These are phyloP conservation scores for Deakozyma indianensis DNA, from an alignment of 805 yeast genomes.

Conservation along the genomic window DNA sequence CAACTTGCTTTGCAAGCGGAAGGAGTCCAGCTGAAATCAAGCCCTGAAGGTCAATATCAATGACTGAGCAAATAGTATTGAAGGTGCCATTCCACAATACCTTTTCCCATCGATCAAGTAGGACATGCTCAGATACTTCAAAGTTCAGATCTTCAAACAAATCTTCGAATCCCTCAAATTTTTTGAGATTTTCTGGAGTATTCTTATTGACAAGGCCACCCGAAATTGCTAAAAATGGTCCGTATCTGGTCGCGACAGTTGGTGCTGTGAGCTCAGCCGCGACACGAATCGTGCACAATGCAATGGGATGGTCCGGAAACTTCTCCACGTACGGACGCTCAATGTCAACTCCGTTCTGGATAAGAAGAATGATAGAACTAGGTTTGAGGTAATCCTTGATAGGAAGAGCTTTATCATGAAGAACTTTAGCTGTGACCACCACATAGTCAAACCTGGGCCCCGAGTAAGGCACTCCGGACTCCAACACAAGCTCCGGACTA, in stretches of 20 bases:
- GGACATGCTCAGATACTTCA: conserved; percentile 4
- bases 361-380: conserved; percentile 3
- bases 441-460: conserved; percentile 7
- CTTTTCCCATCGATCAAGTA: conserved; percentile 6
- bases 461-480: conserved; percentile 1
- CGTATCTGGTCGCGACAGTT: conserved; percentile 4
- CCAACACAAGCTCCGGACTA: conserved; percentile 4
- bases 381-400: conserved; percentile 1
- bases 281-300: conserved; percentile 5
- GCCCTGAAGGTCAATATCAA: conserved; percentile 5
- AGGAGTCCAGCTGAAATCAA: conserved; percentile 4
- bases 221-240: neutral
- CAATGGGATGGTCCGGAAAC: conserved; percentile 7
- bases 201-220: conserved; percentile 5
- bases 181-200: neutral
- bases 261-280: conserved; percentile 6
- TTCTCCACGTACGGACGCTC: conserved; percentile 7
- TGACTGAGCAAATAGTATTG: conserved; percentile 6
- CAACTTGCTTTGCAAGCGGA: conserved; percentile 1
- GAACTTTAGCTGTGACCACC: conserved; percentile 7
- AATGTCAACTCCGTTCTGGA: conserved; percentile 10
- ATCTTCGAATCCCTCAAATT: conserved; percentile 1
- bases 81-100: conserved; percentile 9
- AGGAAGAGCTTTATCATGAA: conserved; percentile 4
- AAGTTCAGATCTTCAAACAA: conserved; percentile 1